phyloP scores from a whole-genome alignment of 768 basidiomycete species.

The Pisolithus marmoratus region DNA sequence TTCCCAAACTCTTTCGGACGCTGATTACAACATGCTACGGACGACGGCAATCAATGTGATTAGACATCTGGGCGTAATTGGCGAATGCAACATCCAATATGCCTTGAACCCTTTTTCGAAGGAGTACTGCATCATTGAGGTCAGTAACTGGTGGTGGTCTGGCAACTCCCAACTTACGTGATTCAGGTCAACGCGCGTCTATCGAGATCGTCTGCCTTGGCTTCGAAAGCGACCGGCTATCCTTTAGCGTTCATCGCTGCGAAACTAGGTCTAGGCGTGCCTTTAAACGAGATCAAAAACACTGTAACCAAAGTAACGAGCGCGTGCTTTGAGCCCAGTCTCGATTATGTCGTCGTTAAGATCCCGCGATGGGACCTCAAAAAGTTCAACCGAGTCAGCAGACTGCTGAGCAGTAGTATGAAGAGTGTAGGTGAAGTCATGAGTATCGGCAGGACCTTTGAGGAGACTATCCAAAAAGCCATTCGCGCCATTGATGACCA shows the following conservation, averaged over 20 bases:
- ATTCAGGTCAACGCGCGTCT: slow-evolving; percentile 49
- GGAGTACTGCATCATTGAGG: slow-evolving; percentile 98
- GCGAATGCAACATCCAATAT: slow-evolving; percentile 98
- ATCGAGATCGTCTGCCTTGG: slow-evolving; percentile 77
- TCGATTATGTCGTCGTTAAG: slow-evolving; percentile 99
- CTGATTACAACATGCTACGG: slow-evolving; percentile 98
- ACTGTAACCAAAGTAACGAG: slow-evolving; percentile 99
- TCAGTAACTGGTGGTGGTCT: slow-evolving; percentile 83
- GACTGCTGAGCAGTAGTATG: slow-evolving; percentile 93
- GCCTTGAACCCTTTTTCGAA: slow-evolving; percentile 88
- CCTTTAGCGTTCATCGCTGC: slow-evolving; percentile 99
- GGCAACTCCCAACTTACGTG: background rate
- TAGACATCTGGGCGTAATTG: slow-evolving; percentile 86
- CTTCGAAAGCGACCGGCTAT: slow-evolving; percentile 98
- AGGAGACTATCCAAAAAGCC: slow-evolving; percentile 98
- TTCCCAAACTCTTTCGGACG: slow-evolving; percentile 94
- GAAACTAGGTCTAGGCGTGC: slow-evolving; percentile 96
- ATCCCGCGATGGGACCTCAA: slow-evolving; percentile 99
- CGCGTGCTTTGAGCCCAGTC: slow-evolving; percentile 96
- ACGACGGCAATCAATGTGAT: slow-evolving; percentile 95
- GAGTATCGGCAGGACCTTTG: slow-evolving; percentile 99
- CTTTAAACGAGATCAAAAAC: slow-evolving; percentile 95
- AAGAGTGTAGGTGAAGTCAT: slow-evolving; percentile 99
- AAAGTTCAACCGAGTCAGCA: slow-evolving; percentile 88
- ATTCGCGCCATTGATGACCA: slow-evolving; percentile 95